Evolutionary conservation across 1,139 yeast species (phyloP).

Genomic region (Taphrina flavorubra): DNA sequence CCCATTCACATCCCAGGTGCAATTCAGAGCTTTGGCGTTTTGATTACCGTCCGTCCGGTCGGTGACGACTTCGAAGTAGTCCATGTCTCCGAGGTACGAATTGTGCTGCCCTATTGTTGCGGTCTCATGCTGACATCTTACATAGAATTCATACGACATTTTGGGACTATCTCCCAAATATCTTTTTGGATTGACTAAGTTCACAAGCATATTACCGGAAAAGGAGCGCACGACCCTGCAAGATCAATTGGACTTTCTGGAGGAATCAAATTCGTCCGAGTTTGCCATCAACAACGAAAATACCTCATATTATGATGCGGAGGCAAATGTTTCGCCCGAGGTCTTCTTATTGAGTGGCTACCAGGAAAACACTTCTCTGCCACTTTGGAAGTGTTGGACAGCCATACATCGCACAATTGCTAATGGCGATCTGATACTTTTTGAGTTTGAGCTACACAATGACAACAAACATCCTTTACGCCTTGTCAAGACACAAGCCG

Average conservation of each 20-base stretch:
- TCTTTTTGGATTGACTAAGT: constrained; percentile 27
- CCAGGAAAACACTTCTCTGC: constrained; percentile 15
- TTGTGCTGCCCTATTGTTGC: neutral
- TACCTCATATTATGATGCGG: constrained; percentile 32
- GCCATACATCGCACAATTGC: constrained; percentile 33
- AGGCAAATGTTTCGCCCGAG: constrained; percentile 37
- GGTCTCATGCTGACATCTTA: neutral
- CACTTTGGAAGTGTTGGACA: constrained; percentile 29
- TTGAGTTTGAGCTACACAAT: constrained; percentile 35
- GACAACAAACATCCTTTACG: constrained; percentile 18
- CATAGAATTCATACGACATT: constrained; percentile 28
- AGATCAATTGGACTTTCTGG: constrained; percentile 35
- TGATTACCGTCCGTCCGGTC: constrained; percentile 24
- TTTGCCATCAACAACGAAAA: constrained; percentile 30
- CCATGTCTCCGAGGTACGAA: constrained; percentile 35
- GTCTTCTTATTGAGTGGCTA: constrained; percentile 22
- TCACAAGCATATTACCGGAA: constrained; percentile 18
- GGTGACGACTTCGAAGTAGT: constrained; percentile 6
- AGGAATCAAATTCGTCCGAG: constrained; percentile 39
- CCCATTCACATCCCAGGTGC: constrained; percentile 41
- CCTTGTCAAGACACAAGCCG: neutral
- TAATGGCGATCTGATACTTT: constrained; percentile 23
- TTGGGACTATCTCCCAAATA: constrained; percentile 30
- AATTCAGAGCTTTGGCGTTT: constrained; percentile 33
- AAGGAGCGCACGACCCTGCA: constrained; percentile 10